Percentiles rank a stretch among this genome's conserved stretches.
Evolutionary conservation across 2,329 filamentous ascomycete species (phyloP).

Genomic region (Penicillium sp.): DNA sequence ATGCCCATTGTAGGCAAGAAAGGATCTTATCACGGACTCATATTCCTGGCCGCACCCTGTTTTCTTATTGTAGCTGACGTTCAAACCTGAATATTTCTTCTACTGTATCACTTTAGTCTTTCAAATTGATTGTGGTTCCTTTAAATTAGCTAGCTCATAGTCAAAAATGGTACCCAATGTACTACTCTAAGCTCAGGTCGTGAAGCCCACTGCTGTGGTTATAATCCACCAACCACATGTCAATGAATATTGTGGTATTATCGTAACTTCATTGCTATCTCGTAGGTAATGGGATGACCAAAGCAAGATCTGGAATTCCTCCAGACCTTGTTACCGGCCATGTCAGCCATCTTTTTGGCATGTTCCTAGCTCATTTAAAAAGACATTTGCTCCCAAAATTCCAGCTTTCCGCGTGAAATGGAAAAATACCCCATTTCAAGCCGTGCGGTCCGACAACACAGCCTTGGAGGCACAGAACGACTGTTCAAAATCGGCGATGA

Average conservation of each 20-base stretch:
- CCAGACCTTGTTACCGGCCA: neutral
- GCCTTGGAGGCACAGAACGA: conserved; percentile 64
- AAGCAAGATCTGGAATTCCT: neutral
- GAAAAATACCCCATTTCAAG: neutral
- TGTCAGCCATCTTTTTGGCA: neutral
- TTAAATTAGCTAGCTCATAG: no score
- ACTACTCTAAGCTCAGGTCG: no score
- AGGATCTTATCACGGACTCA: neutral
- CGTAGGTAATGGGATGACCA: neutral
- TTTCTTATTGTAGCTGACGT: neutral
- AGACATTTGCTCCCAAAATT: neutral
- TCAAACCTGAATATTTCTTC: neutral
- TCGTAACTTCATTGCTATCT: neutral
- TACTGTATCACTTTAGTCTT: neutral
- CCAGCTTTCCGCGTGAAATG: neutral
- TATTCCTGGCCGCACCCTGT: neutral
- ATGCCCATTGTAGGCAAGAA: neutral
- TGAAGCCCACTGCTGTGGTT: no score
- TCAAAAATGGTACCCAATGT: no score
- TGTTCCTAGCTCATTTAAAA: neutral
- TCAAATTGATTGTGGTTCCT: no score
- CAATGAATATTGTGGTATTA: neutral
- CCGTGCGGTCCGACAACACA: conserved; percentile 35
- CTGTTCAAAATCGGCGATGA: conserved; percentile 93
- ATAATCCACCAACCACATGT: no score